Conservation (phyloP, 192 early-diverging fungal species). For the Tieghemiomyces parasiticus region DNA sequence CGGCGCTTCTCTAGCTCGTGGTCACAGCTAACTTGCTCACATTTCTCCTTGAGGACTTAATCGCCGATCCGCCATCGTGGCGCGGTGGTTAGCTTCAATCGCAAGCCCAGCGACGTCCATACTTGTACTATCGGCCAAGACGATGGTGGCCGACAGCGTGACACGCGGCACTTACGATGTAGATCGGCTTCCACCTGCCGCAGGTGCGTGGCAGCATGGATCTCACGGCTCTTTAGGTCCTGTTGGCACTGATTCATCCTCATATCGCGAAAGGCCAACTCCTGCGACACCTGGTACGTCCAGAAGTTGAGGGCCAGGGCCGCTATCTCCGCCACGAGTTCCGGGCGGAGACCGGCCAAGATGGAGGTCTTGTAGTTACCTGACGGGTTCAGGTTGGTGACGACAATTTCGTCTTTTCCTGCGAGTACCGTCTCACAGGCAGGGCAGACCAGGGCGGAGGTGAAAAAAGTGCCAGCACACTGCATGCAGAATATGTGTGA, state of each 20-base stretch:
- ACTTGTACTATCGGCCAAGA: neutral
- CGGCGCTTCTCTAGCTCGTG: neutral
- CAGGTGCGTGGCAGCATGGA: neutral
- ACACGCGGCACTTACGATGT: neutral
- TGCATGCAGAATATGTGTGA: conserved; percentile 49
- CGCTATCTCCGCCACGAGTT: conserved; percentile 46
- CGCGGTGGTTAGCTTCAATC: neutral
- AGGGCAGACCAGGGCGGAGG: conserved; percentile 36
- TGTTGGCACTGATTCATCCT: neutral
- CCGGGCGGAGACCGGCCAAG: conserved; percentile 47
- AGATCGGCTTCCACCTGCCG: neutral
- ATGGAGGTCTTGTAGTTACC: conserved; percentile 51
- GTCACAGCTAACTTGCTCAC: neutral
- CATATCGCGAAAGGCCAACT: conserved; percentile 22
- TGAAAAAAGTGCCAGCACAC: conserved; percentile 37
- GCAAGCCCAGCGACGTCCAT: neutral
- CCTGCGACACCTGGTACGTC: conserved; percentile 48
- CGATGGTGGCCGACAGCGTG: neutral
- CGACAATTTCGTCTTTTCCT: conserved; percentile 35
- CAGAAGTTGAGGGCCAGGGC: conserved; percentile 45
- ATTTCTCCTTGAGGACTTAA: neutral
- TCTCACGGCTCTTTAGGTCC: neutral
- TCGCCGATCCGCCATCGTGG: neutral
- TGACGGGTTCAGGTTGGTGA: conserved; percentile 36
- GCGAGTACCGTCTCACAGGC: conserved; percentile 39